These are phyloP conservation scores for Leccinum truebloodii DNA, from an alignment of 768 basidiomycete genomes.

Conservation along the genomic window DNA sequence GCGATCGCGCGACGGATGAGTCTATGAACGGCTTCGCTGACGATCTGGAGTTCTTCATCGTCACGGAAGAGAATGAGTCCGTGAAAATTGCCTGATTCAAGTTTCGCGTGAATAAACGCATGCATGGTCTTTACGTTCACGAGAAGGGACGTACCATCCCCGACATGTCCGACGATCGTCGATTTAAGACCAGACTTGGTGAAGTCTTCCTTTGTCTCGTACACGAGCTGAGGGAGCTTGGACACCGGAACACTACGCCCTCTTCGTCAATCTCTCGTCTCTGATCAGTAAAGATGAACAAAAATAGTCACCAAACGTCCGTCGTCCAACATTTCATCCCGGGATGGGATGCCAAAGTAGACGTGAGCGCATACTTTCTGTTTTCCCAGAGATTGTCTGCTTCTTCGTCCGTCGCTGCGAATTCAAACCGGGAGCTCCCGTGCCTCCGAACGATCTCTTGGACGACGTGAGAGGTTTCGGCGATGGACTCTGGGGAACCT, in stretches of 20 bases:
- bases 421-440: conserved; percentile 67
- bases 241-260: conserved; percentile 64
- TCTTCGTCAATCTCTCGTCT: not conserved
- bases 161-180: conserved; percentile 83
- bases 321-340: conserved; percentile 79
- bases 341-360: conserved; percentile 66
- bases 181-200: conserved; percentile 52
- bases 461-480: conserved; percentile 55
- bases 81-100: conserved; percentile 43
- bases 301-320: conserved; percentile 71
- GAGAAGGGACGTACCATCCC: conserved; percentile 58
- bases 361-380: conserved; percentile 81
- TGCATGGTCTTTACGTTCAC: not conserved
- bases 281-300: not conserved
- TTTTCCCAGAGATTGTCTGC: conserved; percentile 81
- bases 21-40: conserved; percentile 64
- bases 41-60: conserved; percentile 56
- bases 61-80: conserved; percentile 57
- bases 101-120: not conserved
- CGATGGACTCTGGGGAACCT: conserved; percentile 63
- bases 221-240: conserved; percentile 64
- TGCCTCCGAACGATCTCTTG: conserved; percentile 65
- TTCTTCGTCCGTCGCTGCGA: conserved; percentile 76
- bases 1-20: conserved; percentile 70
- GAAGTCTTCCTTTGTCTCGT: conserved; percentile 81